phyloP scores from a whole-genome alignment of 768 basidiomycete species.

The Suillus occidentalis region DNA sequence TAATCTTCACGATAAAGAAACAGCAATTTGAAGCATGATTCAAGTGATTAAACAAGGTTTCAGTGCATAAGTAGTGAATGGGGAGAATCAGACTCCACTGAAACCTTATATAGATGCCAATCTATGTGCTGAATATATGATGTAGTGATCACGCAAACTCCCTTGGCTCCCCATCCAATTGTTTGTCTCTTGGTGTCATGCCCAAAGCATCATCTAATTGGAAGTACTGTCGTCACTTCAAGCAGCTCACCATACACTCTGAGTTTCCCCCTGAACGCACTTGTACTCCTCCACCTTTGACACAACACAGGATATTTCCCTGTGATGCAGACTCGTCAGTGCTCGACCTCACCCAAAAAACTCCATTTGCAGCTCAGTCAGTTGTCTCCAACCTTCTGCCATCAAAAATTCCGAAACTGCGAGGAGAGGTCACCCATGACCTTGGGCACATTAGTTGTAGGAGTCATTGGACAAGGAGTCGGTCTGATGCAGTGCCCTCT shows the following conservation, averaged over 20 bases:
- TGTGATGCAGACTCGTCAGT: neutral
- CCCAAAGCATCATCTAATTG: constrained; percentile 5
- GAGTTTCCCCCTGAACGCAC: constrained; percentile 7
- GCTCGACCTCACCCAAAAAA: no score
- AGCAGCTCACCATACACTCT: constrained; percentile 8
- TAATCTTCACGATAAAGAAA: neutral
- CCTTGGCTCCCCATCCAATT: no score
- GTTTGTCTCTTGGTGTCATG: neutral
- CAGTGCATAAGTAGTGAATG: no score
- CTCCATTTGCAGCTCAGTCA: neutral
- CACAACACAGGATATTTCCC: constrained; percentile 5
- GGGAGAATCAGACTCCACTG: no score
- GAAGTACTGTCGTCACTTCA: constrained; percentile 8
- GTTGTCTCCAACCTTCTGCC: neutral
- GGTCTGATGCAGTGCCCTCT: neutral
- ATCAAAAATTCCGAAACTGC: constrained; percentile 3
- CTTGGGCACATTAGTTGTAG: neutral
- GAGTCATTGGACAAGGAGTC: neutral
- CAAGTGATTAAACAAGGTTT: no score
- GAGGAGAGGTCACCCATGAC: constrained; percentile 4
- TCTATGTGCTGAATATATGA: no score
- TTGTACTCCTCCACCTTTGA: constrained; percentile 1
- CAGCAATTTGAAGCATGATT: neutral
- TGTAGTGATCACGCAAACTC: no score
- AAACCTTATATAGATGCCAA: no score